Evolutionary conservation across 2,329 filamentous ascomycete species (phyloP).

Genomic region (Fusarium udum): DNA sequence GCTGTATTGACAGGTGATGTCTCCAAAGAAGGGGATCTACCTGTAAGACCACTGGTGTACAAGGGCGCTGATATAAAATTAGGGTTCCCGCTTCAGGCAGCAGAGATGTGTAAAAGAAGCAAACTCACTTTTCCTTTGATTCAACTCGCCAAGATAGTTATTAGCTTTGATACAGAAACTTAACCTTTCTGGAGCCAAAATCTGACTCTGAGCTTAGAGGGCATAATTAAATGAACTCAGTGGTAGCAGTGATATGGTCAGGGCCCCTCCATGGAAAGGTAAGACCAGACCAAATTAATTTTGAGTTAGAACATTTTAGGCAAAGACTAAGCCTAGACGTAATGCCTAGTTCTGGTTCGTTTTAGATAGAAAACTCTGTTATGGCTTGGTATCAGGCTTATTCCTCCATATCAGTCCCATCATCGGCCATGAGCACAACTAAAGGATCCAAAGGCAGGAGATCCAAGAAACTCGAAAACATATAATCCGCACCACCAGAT

Average conservation of each 20-base stretch:
- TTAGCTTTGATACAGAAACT: no score
- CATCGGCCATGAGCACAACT: background rate
- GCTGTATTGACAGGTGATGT: background rate
- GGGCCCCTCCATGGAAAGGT: background rate
- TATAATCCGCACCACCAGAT: fast-evolving
- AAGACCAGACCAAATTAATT: background rate
- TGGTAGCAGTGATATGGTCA: fast-evolving
- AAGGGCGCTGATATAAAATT: no score
- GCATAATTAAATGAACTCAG: background rate
- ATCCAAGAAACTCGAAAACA: background rate
- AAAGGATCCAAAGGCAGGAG: background rate
- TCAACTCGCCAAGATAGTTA: background rate
- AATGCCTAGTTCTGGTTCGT: background rate
- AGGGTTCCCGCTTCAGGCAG: background rate
- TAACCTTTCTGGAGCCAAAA: no score
- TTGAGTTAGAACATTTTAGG: background rate
- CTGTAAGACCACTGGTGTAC: no score
- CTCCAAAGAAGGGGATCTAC: no score
- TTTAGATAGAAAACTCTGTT: fast-evolving
- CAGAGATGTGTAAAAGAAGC: background rate
- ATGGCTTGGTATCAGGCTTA: background rate
- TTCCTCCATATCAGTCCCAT: background rate
- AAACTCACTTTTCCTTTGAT: background rate
- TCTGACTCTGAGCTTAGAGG: background rate
- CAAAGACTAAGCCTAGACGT: background rate